A percentile compares a stretch with the other conserved stretches of the same genome.
Evolutionary conservation across 1,139 yeast genomes (phyloP).

Genomic region (Geotrichum cucujoidarum): DNA sequence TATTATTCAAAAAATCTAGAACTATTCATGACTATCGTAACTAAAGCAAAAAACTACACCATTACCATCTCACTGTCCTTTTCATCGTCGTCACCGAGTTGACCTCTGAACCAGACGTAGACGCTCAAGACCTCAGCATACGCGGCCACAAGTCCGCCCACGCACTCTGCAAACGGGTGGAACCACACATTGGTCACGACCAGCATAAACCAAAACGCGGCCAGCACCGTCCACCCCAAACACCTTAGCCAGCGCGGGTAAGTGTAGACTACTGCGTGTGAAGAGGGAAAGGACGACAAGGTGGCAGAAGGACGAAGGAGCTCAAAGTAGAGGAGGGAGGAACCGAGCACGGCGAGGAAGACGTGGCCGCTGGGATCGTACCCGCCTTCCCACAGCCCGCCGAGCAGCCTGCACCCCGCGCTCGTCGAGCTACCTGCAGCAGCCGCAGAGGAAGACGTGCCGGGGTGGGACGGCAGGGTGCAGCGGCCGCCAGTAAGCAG

Average conservation of each 20-base stretch:
- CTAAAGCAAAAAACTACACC: too few relatives aligned
- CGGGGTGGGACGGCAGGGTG: conserved; percentile 19
- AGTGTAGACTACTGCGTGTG: background rate
- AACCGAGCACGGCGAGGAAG: conserved; percentile 68
- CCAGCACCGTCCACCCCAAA: conserved; percentile 36
- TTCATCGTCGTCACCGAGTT: background rate
- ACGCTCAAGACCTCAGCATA: background rate
- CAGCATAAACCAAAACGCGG: conserved; percentile 83
- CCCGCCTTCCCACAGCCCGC: conserved; percentile 85
- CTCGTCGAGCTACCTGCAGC: background rate
- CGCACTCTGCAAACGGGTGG: conserved; percentile 73
- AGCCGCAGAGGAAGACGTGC: background rate
- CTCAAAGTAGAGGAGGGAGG: conserved; percentile 67
- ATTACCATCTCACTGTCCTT: too few relatives aligned
- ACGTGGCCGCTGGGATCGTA: conserved; percentile 97
- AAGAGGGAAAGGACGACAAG: background rate
- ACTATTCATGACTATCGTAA: too few relatives aligned
- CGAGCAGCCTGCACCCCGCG: conserved; percentile 48
- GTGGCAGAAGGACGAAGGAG: conserved; percentile 30
- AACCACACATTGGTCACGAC: conserved; percentile 72
- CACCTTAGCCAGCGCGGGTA: background rate
- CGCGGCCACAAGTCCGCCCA: conserved; percentile 49
- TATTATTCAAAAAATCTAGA: too few relatives aligned
- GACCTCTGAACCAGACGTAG: background rate
- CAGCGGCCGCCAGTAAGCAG: conserved; percentile 81